These are phyloP conservation scores for Metroxylon sagu DNA, from an alignment of 176 grass and related monocot species.

Conservation along the genomic window DNA sequence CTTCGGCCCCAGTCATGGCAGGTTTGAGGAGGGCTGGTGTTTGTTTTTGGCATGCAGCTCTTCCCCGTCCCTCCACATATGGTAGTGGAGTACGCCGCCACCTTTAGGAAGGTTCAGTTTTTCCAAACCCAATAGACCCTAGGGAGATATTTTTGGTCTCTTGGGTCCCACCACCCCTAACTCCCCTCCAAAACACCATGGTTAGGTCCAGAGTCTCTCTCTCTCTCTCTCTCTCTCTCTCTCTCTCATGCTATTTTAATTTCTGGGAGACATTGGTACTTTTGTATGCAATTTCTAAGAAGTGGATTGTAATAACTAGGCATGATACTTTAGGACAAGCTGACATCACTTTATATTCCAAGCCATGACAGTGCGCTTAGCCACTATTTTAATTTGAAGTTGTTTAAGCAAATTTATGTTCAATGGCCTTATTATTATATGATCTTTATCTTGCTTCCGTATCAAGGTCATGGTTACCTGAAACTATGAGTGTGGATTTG, in stretches of 20 bases:
- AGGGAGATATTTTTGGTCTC: conserved; percentile 16
- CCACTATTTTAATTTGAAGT: no score
- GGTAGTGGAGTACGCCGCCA: neutral
- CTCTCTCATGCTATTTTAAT: neutral
- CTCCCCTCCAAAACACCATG: neutral
- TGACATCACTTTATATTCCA: no score
- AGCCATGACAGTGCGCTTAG: no score
- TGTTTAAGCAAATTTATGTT: no score
- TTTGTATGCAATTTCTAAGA: no score
- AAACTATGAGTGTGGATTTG: no score
- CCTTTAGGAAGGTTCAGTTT: neutral
- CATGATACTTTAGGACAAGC: no score
- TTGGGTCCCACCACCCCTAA: neutral
- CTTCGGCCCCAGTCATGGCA: neutral
- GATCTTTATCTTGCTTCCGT: no score
- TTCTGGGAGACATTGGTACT: no score
- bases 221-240: neutral
- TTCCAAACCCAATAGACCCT: neutral
- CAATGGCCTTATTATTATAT: no score
- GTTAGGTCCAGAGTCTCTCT: conserved; percentile 6
- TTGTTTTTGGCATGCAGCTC: conserved; percentile 6
- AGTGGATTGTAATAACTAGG: no score
- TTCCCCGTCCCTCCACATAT: neutral
- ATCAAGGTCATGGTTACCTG: no score
- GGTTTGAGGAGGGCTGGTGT: neutral